A percentile compares a stretch with the other conserved stretches of the same genome.
Evolutionary conservation across 2,329 filamentous ascomycete species (phyloP).

Genomic region (Kalaharituber pfeilii): DNA sequence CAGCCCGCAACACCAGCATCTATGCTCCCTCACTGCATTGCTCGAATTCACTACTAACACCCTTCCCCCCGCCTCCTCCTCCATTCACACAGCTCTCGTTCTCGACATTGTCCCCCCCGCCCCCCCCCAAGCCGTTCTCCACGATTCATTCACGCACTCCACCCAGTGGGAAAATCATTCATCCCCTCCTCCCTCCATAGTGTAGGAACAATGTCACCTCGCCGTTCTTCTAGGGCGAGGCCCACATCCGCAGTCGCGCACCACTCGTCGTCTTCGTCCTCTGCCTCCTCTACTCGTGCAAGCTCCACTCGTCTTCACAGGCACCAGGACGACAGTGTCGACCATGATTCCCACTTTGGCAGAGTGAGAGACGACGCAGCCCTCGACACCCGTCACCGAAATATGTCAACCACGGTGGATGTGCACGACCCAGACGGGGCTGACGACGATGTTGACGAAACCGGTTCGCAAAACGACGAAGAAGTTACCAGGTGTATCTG

Average conservation of each 20-base stretch:
- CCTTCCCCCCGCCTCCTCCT: slow-evolving; percentile 8
- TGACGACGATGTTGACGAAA: slow-evolving; percentile 42
- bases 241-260: slow-evolving; percentile 53
- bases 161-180: slow-evolving; percentile 15
- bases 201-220: slow-evolving; percentile 42
- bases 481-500: slow-evolving; percentile 93
- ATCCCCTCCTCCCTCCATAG: slow-evolving; percentile 17
- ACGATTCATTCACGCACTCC: slow-evolving; percentile 24
- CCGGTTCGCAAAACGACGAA: slow-evolving; percentile 52
- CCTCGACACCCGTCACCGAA: background rate
- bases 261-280: slow-evolving; percentile 55
- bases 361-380: slow-evolving; percentile 38
- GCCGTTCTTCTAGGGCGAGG: slow-evolving; percentile 83
- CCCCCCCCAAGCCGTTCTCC: too few species aligned
- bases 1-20: too few species aligned
- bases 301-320: slow-evolving; percentile 26
- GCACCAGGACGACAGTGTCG: slow-evolving; percentile 20
- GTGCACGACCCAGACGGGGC: slow-evolving; percentile 40
- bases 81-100: slow-evolving; percentile 19
- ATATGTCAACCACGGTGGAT: background rate
- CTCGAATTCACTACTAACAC: slow-evolving; percentile 6
- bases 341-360: slow-evolving; percentile 48
- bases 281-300: slow-evolving; percentile 49
- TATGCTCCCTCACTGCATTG: slow-evolving; percentile 7
- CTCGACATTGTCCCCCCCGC: too few species aligned